A percentile compares a stretch with the other conserved stretches of the same genome.
Evolutionary conservation across 73 alveolate species (phyloP).

Genomic region (Paraurostyla sp.): DNA sequence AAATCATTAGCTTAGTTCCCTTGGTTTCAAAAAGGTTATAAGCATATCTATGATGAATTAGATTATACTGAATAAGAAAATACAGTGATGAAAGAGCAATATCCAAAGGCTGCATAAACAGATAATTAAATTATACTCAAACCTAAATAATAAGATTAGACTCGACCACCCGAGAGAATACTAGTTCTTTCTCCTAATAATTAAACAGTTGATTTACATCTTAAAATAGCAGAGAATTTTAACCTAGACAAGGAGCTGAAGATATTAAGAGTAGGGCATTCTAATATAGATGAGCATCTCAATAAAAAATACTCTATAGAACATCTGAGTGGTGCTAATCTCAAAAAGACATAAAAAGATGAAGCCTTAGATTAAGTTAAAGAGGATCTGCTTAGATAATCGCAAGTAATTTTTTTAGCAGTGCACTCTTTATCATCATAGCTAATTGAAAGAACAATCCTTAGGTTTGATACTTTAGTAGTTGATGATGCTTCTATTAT

Average conservation of each 20-base stretch:
- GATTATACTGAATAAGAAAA: slow-evolving; percentile 14
- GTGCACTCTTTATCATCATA: not conserved
- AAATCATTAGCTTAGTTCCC: not conserved
- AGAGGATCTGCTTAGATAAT: not conserved
- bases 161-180: slow-evolving; percentile 24
- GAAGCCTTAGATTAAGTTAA: slow-evolving; percentile 23
- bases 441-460: slow-evolving; percentile 7
- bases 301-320: slow-evolving; percentile 40
- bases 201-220: slow-evolving; percentile 6
- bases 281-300: not conserved
- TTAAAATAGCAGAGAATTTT: not conserved
- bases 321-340: slow-evolving; percentile 10
- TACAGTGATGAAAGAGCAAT: not conserved
- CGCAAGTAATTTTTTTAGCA: not conserved
- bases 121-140: slow-evolving; percentile 13
- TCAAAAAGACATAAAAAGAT: not conserved
- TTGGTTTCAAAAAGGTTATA: slow-evolving; percentile 15
- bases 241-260: not conserved
- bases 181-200: slow-evolving; percentile 11
- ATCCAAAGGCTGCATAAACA: slow-evolving; percentile 22
- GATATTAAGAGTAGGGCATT: slow-evolving; percentile 24
- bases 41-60: slow-evolving; percentile 39
- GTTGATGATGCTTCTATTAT: slow-evolving; percentile 27
- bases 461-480: not conserved
- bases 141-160: slow-evolving; percentile 17